Percentiles rank a stretch among this genome's conserved stretches.
phyloP scores from a whole-genome alignment of 306 rosid genomes.

The Cucumis hystrix region DNA sequence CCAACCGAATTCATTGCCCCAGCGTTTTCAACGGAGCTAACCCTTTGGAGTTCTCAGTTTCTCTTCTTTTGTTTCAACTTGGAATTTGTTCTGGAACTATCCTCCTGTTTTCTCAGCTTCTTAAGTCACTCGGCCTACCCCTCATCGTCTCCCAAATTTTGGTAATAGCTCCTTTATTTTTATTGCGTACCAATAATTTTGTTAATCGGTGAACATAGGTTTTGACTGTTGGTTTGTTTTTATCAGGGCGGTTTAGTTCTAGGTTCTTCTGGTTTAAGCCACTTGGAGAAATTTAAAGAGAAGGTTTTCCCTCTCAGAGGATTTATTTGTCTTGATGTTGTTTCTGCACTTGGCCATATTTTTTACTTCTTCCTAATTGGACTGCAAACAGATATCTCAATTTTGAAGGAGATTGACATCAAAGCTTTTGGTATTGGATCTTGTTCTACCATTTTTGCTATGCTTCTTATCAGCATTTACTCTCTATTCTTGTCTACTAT shows the following conservation, averaged over 20 bases:
- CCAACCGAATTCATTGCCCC: neutral
- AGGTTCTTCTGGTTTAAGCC: slow-evolving; percentile 22
- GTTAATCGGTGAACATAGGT: neutral
- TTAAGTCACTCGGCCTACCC: slow-evolving; percentile 21
- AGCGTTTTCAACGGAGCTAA: slow-evolving; percentile 1
- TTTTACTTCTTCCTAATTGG: slow-evolving; percentile 26
- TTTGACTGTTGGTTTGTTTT: neutral
- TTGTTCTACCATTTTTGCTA: slow-evolving; percentile 2
- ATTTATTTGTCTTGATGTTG: slow-evolving; percentile 14
- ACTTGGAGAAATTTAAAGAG: neutral
- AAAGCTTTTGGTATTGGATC: slow-evolving; percentile 11
- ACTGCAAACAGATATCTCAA: slow-evolving; percentile 15
- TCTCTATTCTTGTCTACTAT: neutral
- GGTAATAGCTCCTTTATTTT: neutral
- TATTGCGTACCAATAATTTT: neutral
- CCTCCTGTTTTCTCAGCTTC: slow-evolving; percentile 6
- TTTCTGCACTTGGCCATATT: slow-evolving; percentile 15
- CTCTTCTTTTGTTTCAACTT: slow-evolving; percentile 20
- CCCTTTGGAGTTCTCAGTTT: slow-evolving; percentile 12
- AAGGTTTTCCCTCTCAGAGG: slow-evolving; percentile 17
- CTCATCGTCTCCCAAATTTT: slow-evolving; percentile 16
- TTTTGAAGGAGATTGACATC: slow-evolving; percentile 8
- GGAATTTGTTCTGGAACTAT: slow-evolving; percentile 6
- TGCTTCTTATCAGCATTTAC: neutral
- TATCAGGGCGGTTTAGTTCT: slow-evolving; percentile 23